Conservation (phyloP, 108 stramenopile genomes). For the Cyclotella baltica region DNA sequence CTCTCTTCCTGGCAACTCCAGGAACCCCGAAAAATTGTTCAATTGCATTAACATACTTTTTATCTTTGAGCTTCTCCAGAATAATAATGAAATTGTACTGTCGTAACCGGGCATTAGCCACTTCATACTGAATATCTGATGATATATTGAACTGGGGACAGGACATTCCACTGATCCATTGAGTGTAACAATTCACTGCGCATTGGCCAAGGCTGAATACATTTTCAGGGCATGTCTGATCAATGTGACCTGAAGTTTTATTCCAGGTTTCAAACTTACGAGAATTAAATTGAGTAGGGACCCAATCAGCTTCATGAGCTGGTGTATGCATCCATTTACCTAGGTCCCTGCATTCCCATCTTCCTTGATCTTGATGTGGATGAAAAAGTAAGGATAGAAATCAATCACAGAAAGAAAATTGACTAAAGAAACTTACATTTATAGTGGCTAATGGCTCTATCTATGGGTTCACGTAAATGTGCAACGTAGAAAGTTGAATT, state of each 20-base stretch:
- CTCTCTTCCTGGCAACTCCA: slow-evolving; percentile 16
- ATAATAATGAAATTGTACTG: slow-evolving; percentile 50
- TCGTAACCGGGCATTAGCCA: slow-evolving; percentile 36
- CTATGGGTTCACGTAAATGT: slow-evolving; percentile 30
- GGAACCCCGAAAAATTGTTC: slow-evolving; percentile 51
- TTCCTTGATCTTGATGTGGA: slow-evolving; percentile 37
- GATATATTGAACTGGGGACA: slow-evolving; percentile 37
- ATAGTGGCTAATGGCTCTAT: slow-evolving; percentile 31
- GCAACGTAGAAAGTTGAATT: slow-evolving; percentile 34
- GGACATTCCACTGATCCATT: slow-evolving; percentile 43
- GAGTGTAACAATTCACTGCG: slow-evolving; percentile 53
- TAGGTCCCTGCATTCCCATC: slow-evolving; percentile 47
- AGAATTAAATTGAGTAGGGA: slow-evolving; percentile 37
- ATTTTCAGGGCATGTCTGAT: neutral
- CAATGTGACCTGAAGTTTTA: slow-evolving; percentile 24
- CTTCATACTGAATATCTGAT: slow-evolving; percentile 18
- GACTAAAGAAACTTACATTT: slow-evolving; percentile 15
- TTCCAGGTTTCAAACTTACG: slow-evolving; percentile 37
- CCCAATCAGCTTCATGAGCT: slow-evolving; percentile 4
- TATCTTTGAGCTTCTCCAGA: slow-evolving; percentile 41
- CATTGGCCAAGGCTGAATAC: slow-evolving; percentile 39
- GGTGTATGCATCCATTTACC: slow-evolving; percentile 3
- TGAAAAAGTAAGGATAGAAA: neutral
- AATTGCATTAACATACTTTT: slow-evolving; percentile 40
- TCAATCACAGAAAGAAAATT: no score